phyloP scores from a whole-genome alignment of 2,329 filamentous ascomycete species.

The Talaromyces sp. region DNA sequence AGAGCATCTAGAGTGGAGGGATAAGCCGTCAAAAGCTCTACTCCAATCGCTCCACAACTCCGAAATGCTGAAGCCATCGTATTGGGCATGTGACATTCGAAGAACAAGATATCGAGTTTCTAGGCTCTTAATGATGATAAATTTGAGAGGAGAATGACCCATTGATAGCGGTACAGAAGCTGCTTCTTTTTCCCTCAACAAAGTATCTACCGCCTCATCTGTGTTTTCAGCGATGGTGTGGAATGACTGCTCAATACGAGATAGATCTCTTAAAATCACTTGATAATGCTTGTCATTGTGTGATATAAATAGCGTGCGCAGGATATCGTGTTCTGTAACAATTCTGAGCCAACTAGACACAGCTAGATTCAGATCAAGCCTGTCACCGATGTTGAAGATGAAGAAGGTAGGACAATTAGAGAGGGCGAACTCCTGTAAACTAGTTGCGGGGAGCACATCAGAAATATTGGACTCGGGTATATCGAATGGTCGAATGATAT shows the following conservation, averaged over 20 bases:
- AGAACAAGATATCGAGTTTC: not conserved
- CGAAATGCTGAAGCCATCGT: not conserved
- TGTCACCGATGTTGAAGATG: not conserved
- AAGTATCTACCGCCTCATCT: not conserved
- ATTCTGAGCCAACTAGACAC: not conserved
- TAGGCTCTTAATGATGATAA: not conserved
- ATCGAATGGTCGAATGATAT: not conserved
- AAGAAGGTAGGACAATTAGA: not conserved
- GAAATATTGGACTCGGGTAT: not conserved
- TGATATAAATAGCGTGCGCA: not conserved
- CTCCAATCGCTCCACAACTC: not conserved
- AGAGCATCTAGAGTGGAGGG: not conserved
- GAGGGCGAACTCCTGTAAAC: not conserved
- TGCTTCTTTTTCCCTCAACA: not conserved
- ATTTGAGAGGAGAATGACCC: not conserved
- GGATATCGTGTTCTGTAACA: not conserved
- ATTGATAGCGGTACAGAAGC: not conserved
- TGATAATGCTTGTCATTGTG: not conserved
- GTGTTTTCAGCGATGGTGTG: not conserved
- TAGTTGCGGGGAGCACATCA: not conserved
- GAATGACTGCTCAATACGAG: not conserved
- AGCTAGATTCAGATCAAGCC: not conserved
- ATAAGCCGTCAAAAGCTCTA: not conserved
- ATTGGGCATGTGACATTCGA: constrained; percentile 1
- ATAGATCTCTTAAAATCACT: not conserved